Conservation (phyloP, 352 stramenopile species). For the Globisporangium nodosum region DNA sequence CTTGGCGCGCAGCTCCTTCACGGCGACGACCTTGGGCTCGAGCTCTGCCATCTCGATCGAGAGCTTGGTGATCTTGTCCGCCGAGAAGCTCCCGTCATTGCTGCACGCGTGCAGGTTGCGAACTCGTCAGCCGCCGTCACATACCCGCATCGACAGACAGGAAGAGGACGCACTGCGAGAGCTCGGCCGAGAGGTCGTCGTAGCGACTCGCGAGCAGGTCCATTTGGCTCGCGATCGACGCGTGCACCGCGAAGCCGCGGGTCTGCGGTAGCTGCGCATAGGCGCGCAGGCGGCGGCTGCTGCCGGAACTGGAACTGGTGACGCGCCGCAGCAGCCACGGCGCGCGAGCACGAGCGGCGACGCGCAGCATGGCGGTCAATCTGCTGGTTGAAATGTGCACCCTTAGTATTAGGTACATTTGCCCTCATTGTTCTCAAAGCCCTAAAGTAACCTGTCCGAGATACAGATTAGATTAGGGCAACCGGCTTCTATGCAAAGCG, state of each 20-base stretch:
- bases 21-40: slow-evolving; percentile 61
- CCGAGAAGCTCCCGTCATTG: slow-evolving; percentile 70
- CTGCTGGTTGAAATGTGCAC: background rate
- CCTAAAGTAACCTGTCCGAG: too few species aligned
- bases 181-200: slow-evolving; percentile 52
- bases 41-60: slow-evolving; percentile 83
- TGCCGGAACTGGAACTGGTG: too few species aligned
- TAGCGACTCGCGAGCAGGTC: slow-evolving; percentile 54
- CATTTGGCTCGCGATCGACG: slow-evolving; percentile 72
- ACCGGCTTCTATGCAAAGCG: too few species aligned
- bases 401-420: too few species aligned
- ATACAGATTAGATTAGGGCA: too few species aligned
- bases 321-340: background rate
- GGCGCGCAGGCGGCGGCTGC: too few species aligned
- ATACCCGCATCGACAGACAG: background rate
- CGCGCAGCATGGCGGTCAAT: background rate
- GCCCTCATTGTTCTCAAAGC: too few species aligned
- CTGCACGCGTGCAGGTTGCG: slow-evolving; percentile 17
- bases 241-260: slow-evolving; percentile 56
- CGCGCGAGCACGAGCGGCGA: background rate
- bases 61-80: slow-evolving; percentile 69
- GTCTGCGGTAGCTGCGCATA: slow-evolving; percentile 5
- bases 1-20: slow-evolving; percentile 84
- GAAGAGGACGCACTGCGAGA: slow-evolving; percentile 40
- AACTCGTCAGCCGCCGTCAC: too few species aligned